Evolutionary conservation across 1,139 yeast genomes (phyloP).

Genomic region (Protomyces inouyei): DNA sequence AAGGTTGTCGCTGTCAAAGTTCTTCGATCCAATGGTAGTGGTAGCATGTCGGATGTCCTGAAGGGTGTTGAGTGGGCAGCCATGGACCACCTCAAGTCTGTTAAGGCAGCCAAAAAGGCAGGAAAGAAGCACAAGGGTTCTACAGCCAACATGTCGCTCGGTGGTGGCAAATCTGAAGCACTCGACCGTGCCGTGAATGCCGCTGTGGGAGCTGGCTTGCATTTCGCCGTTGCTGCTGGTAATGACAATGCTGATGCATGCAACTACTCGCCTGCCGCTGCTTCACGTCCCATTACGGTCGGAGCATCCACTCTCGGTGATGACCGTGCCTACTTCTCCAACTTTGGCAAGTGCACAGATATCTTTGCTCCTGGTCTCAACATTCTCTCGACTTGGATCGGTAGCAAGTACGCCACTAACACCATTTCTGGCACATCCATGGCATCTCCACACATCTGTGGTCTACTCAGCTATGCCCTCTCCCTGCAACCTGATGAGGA

Average conservation of each 20-base stretch:
- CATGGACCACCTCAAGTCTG: slow-evolving; percentile 40
- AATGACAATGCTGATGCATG: slow-evolving; percentile 62
- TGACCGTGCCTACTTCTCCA: slow-evolving; percentile 55
- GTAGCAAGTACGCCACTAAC: slow-evolving; percentile 77
- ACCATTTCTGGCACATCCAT: slow-evolving; percentile 95
- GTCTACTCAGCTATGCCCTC: slow-evolving; percentile 75
- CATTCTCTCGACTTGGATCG: slow-evolving; percentile 62
- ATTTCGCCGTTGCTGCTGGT: slow-evolving; percentile 64
- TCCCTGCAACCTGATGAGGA: slow-evolving; percentile 83
- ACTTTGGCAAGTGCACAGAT: slow-evolving; percentile 63
- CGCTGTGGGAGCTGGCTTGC: slow-evolving; percentile 55
- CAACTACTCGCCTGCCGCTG: slow-evolving; percentile 58
- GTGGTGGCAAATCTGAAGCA: slow-evolving; percentile 55
- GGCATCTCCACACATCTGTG: slow-evolving; percentile 98
- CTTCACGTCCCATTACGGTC: slow-evolving; percentile 56
- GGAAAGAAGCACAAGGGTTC: slow-evolving; percentile 42
- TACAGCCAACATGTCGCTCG: slow-evolving; percentile 60
- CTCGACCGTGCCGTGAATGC: slow-evolving; percentile 55
- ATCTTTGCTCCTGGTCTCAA: slow-evolving; percentile 58
- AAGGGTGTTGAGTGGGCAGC: slow-evolving; percentile 48
- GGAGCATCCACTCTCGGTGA: slow-evolving; percentile 54
- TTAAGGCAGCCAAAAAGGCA: slow-evolving; percentile 41
- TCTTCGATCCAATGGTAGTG: slow-evolving; percentile 48
- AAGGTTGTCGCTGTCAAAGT: slow-evolving; percentile 57
- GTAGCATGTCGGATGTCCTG: slow-evolving; percentile 49